Percentiles rank a stretch among this genome's conserved stretches.
These are phyloP conservation scores for Blastocystis sp. DNA, from an alignment of 352 stramenopile species.

Conservation along the genomic window DNA sequence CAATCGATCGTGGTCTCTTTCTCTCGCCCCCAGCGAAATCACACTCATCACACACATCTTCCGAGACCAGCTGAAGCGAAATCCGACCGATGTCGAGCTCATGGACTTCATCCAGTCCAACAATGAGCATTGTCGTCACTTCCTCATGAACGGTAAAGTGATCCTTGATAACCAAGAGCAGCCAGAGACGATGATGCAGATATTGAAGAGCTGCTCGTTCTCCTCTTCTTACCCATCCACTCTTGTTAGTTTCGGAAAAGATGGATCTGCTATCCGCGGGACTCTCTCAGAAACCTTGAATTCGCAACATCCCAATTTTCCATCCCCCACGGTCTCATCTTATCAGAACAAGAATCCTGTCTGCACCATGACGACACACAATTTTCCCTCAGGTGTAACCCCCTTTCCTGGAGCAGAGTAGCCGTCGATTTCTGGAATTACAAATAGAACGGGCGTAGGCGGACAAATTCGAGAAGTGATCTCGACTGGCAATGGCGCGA, in stretches of 20 bases:
- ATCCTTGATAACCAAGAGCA: conserved; percentile 91
- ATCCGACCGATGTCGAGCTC: conserved; percentile 97
- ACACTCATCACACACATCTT: conserved; percentile 78
- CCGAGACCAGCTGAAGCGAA: conserved; percentile 86
- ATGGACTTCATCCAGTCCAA: conserved; percentile 96
- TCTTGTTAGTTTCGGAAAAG: conserved; percentile 98
- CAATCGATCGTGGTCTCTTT: conserved; percentile 15
- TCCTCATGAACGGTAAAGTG: conserved; percentile 98
- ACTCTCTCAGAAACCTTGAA: conserved; percentile 79
- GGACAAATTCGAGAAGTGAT: conserved; percentile 95
- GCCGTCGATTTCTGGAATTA: neutral
- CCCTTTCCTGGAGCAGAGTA: conserved; percentile 69
- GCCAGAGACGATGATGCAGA: conserved; percentile 90
- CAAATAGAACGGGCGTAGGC: conserved; percentile 83
- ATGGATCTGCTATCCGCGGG: conserved; percentile 91
- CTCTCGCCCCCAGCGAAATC: conserved; percentile 69
- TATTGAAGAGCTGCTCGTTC: conserved; percentile 94
- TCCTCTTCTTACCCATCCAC: conserved; percentile 82
- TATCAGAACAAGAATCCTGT: conserved; percentile 84
- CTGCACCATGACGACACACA: conserved; percentile 97
- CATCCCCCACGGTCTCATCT: conserved; percentile 70
- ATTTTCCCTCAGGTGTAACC: conserved; percentile 89
- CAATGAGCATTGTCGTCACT: conserved; percentile 97
- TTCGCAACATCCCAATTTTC: conserved; percentile 69
- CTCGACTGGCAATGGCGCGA: conserved; percentile 88